Base-by-base conservation (phyloP, 768 basidiomycete genomes). In the Nidularia pulvinata region DNA sequence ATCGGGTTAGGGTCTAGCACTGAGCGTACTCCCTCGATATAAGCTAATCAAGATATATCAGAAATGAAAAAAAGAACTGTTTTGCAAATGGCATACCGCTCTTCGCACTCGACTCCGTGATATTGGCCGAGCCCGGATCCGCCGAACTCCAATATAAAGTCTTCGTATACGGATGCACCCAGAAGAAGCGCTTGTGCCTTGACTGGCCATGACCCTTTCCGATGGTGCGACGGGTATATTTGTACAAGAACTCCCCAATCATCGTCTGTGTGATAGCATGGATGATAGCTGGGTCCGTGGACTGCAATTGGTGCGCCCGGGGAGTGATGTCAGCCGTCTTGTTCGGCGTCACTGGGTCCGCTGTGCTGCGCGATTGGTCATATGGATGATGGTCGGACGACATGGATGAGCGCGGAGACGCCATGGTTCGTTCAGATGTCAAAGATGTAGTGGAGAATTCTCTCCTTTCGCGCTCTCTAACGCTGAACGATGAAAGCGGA, bases 131-230 rank as follows among this genome's bases (percentile, higher is more conserved):
- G 32, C 93, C 95, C 48, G 96, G 97, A 72, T 98, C 96, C 7
- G 87, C 85, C 14, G 91, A 88, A 63, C 93, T 93, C 97, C 97
- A 99, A 69, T 98, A 98, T 54, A 99, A 64, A 4, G 95, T 98
- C 76, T 93, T 93, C 39, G 95, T 98, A 67, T 98, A 99, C 16
- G 97, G 97, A 70, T 98, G 96, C n/a, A 99, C 88, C 97, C 97
- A 99, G 81, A 98, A 97, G 85, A 95, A 99, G 36, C 97, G 81
- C 68, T 85, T 88, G 71, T 99, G 97, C 49, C 95, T 77, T 67
- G 84, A 87, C 67, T 93, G 89, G 19, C 92, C 92, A 66, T 94
- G 83, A 10, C 93, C 95, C 70, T 91, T 95, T 22, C 95, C 93
- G 62, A 98, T 84, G 14, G 91, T 73, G 53, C 85, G 82, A 49